Base-by-base conservation (phyloP, 441 rosid species). In the Populus hybrid region DNA sequence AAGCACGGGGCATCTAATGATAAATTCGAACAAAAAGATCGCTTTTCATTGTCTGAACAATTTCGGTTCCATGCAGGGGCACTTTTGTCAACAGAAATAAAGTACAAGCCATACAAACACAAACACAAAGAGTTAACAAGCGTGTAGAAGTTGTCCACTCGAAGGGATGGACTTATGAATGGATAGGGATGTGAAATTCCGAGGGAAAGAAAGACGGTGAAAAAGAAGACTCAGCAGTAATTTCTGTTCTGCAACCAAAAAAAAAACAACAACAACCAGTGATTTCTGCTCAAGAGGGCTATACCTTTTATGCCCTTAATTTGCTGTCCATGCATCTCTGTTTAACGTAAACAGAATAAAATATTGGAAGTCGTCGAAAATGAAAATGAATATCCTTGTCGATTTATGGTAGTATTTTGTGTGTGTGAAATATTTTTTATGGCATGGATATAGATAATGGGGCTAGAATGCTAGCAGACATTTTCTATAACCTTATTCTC, bases 391-490 rank as follows among this genome's bases (percentile, higher is more conserved):
- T 50, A 50, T 50, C 57, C n/a, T 14, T 14, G 57, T 50, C 57
- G 24, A 59, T n/a, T 6, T 50, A 21, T 69, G 18, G 63, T 64
- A 28, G 24, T 46, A 28, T 66, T 28, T 83, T 78, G 35, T 74
- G 11, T 50, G 57, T 50, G 20, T 5, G 57, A 59, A 32, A 28
- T 26, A 61, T 28, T 12, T 72, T 26, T 35, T 67, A 69, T 69
- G 78, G 70, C 23, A 73, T 81, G 86, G 90, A 91, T 82, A 82
- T 82, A 80, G 90, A 91, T 84, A 87, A 89, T 87, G 89, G 71
- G 36, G 36, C 35, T 28, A 14, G 86, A 50, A 71, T 82, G 87
- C 86, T 65, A 88, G 90, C 85, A 84, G 87, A 88, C 96, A 90
- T 86, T 83, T 78, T 81, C 85, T 76, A 79, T 84, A 87, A 75